A percentile compares a stretch with the other conserved stretches of the same genome.
Evolutionary conservation across 2,329 filamentous ascomycete genomes (phyloP).

Genomic region (Penicillium italicum): DNA sequence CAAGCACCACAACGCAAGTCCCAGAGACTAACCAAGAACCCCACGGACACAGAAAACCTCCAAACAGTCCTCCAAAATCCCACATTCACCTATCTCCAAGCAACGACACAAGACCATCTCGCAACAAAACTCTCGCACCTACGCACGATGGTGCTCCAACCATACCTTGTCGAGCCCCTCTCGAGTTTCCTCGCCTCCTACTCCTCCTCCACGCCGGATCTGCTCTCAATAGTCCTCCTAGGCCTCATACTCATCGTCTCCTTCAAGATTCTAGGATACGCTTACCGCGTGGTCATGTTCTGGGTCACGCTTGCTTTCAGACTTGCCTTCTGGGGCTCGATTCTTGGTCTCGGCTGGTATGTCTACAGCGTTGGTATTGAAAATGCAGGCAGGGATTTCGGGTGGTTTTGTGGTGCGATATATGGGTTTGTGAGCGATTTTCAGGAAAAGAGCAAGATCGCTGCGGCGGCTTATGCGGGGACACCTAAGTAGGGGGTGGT

Average conservation of each 20-base stretch:
- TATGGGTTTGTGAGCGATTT: constrained; percentile 63
- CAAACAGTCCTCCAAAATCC: constrained; percentile 19
- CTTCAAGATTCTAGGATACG: constrained; percentile 63
- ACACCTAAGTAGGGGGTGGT: constrained; percentile 52
- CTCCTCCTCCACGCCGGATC: constrained; percentile 31
- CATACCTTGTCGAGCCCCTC: constrained; percentile 46
- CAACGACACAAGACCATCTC: constrained; percentile 18
- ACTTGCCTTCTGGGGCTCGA: constrained; percentile 60
- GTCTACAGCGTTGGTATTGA: constrained; percentile 48
- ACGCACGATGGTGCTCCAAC: constrained; percentile 45
- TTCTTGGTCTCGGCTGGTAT: constrained; percentile 54
- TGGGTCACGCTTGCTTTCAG: constrained; percentile 67
- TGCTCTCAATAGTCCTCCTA: constrained; percentile 46
- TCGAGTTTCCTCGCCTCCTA: constrained; percentile 33
- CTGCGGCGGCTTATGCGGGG: constrained; percentile 46
- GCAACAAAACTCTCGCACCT: constrained; percentile 25
- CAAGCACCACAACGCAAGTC: neutral
- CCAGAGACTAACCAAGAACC: constrained; percentile 3
- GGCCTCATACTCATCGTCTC: constrained; percentile 61
- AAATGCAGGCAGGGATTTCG: constrained; percentile 32
- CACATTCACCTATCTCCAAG: constrained; percentile 17
- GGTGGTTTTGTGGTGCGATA: constrained; percentile 61
- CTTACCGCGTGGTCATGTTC: constrained; percentile 70
- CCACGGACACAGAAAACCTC: constrained; percentile 18
- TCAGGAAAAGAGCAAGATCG: constrained; percentile 26